Base-by-base conservation (phyloP, 2,329 filamentous ascomycete genomes). In the Alternaria brassicae region DNA sequence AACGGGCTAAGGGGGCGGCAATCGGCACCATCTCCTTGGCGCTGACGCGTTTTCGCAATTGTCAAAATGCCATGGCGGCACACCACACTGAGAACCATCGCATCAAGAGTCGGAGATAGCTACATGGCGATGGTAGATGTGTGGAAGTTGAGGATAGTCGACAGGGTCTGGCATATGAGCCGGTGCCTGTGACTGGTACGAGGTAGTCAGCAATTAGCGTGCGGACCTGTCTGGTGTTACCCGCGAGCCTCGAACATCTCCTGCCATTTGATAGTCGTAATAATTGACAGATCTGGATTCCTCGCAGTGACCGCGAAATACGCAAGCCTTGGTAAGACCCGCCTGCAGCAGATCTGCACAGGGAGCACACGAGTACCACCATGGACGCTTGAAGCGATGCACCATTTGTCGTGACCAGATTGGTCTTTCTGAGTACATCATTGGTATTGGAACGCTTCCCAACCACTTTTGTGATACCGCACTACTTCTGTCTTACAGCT, bases 11-110 rank as follows among this genome's bases (percentile, higher is more conserved):
- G 58, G 62, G 56, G 62, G 45, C 62, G 66, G 64, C 47, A 67
- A 41, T 62, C 64, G 66, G 64, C 63, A 68, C 59, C 48, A 50
- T 48, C 30, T 25, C 34, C 66, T 68, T 68, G 66, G 66, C 66
- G 61, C 63, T 67, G 66, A 67, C 64, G 66, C 65, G 66, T 58
- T 58, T 55, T 58, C 50, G 56, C 37, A 25, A 42, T 58, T 44
- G 36, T 15, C 12, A 21, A 34, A 55, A 49, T 45, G 15, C 56
- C 42, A 54, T 54, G 50, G 21, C 42, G 41, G 32, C 36, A 21
- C 25, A 30, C 23, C 25, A 10, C 6, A 4, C n/a, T 13, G 8
- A 37, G 13, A 6, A 21, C 3, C 13, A 32, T 10, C 27, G 54
- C 47, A 54, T 54, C 51, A 47, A 56, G 10, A 44, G 51, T 19